These are phyloP conservation scores for Penicillium atrosanguineum DNA, from an alignment of 495 filamentous ascomycete genomes.

Conservation along the genomic window DNA sequence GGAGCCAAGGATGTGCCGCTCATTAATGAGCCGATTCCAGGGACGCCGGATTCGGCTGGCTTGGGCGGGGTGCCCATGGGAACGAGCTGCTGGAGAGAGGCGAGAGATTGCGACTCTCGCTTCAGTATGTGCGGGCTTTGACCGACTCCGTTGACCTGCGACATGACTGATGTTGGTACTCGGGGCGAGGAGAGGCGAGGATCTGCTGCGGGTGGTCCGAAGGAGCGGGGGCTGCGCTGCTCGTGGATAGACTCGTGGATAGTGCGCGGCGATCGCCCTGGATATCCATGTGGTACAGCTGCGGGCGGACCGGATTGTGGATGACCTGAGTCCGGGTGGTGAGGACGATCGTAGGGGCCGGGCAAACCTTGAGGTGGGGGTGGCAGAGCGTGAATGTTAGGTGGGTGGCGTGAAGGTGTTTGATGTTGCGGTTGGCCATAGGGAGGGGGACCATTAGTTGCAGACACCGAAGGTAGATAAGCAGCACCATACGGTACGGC, in stretches of 20 bases:
- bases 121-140: conserved; percentile 35
- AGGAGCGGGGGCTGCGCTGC: conserved; percentile 34
- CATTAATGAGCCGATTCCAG: conserved; percentile 52
- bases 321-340: conserved; percentile 30
- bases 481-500: conserved; percentile 35
- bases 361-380: conserved; percentile 27
- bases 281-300: conserved; percentile 20
- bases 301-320: conserved; percentile 25
- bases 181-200: conserved; percentile 41
- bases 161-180: conserved; percentile 23
- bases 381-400: conserved; percentile 25
- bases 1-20: conserved; percentile 46
- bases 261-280: conserved; percentile 37
- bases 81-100: conserved; percentile 18
- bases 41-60: conserved; percentile 38
- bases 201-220: conserved; percentile 25
- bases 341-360: conserved; percentile 34
- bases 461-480: conserved; percentile 37
- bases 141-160: conserved; percentile 25
- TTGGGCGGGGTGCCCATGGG: conserved; percentile 25
- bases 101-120: conserved; percentile 21
- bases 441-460: conserved; percentile 25
- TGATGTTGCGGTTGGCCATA: conserved; percentile 31
- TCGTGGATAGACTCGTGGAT: conserved; percentile 28
- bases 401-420: conserved; percentile 19